Percentiles rank a stretch among this genome's conserved stretches.
Conservation (phyloP, 495 filamentous ascomycete species). For the Trypethelium eluteriae region DNA sequence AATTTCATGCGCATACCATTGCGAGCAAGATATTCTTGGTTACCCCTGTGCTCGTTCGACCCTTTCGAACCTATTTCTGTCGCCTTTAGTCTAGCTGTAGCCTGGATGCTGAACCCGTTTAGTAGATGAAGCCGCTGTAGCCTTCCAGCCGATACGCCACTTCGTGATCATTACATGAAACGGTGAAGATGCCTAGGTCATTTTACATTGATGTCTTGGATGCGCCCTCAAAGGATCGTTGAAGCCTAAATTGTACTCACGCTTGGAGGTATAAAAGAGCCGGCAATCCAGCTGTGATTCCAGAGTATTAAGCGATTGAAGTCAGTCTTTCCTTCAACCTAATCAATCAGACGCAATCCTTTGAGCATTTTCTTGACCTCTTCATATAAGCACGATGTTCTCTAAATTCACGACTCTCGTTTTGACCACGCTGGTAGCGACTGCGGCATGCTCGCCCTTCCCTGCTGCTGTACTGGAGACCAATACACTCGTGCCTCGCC, state of each 20-base stretch:
- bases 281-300: neutral
- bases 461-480: conserved; percentile 1
- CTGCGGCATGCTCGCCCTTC: conserved; percentile 4
- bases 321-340: neutral
- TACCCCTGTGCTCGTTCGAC: no score
- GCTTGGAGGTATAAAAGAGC: neutral
- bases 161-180: neutral
- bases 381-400: neutral
- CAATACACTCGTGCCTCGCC: neutral
- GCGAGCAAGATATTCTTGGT: no score
- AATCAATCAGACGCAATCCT: neutral
- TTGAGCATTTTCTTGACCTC: neutral
- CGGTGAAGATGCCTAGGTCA: neutral
- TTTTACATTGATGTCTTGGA: neutral
- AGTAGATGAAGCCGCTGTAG: neutral
- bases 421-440: neutral
- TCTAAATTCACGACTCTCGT: neutral
- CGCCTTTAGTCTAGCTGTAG: neutral
- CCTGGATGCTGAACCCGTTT: neutral
- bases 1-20: no score
- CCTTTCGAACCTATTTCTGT: neutral
- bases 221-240: neutral
- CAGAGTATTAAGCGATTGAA: neutral
- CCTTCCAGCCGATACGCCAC: neutral
- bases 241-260: neutral